Base-by-base conservation (phyloP, 495 filamentous ascomycete genomes). In the Entonaema liquescens region DNA sequence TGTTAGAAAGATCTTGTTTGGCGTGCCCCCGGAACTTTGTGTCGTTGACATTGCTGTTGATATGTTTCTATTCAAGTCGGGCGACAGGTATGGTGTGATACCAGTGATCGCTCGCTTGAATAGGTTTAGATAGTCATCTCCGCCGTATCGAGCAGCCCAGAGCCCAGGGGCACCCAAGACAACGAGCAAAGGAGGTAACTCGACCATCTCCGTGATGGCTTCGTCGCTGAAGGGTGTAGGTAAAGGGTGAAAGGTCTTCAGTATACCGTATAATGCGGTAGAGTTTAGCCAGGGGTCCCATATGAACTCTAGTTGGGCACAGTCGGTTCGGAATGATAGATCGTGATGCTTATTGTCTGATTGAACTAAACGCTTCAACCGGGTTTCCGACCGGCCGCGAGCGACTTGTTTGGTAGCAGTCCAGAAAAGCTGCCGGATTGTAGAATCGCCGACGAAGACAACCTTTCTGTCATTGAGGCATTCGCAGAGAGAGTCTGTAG, bases 281-380 rank as follows among this genome's bases (percentile, higher is more conserved):
- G 82, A 83, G 73, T 90, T 90, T 31, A 90, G 77, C 77, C 79
- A 90, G 2, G 88, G 87, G 74, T 90, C 87, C 88, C 87, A 90
- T 15, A 86, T 68, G 56, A 89, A 90, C 35, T 87, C 80, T 19
- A 89, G 33, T 23, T 40, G 78, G 21, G 84, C 78, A 40, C 79
- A 84, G 11, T 67, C 71, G 4, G 77, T 73, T 19, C 76, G 66
- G 42, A 84, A 85, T 1, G 73, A 67, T 8, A 85, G 65, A 75
- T 87, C 82, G 17, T 65, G 65, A 68, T 88, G 85, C 64, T 80
- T 83, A 11, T 81, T 65, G 21, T 75, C 72, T 1, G 28, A 8
- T 65, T 68, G n/a, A 47, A 47, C 17, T 4, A 47, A 9, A 11
- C 42, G 42, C 12, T 23, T 47, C 21, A 47, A 21, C 8, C 42